Evolutionary conservation across 2,329 filamentous ascomycete genomes (phyloP), one percentile per base, ranked within the genome.

Genomic region (Pseudonectria foliicola): DNA sequence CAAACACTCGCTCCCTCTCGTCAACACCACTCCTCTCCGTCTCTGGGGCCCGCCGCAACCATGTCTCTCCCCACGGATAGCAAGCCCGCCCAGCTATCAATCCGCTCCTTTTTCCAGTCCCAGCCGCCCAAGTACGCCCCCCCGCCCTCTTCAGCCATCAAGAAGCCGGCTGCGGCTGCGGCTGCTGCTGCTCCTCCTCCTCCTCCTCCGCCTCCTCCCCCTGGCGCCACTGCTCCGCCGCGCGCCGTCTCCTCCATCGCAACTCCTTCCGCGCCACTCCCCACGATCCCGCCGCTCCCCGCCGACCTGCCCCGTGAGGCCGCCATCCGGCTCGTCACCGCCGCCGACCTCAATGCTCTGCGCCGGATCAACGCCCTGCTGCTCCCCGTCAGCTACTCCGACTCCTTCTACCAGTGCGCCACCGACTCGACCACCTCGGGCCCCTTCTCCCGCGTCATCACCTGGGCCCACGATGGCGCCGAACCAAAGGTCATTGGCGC

Each of bases 301-400:
- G 18, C 62, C 50, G 29, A 53, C 52, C 33, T 70, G 46, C 53
- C 68, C 57, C 58, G 57, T 11, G 64, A 73, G 53, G 74, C 75
- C 13, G 57, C 60, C 38, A 74, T 82, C 50, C 67, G 69, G 6
- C 62, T 63, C 34, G 60, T 80, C 34, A 59, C 62, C 1, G 57
- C 64, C 29, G 50, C 61, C 29, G 75, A 82, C 56, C 59, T 81
- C 37, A 62, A 71, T 37, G 67, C 74, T 29, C 66, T 83, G 6
- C 75, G 74, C 26, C 73, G 77, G 48, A 79, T 83, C 57, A 81
- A 80, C 57, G 63, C 73, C 29, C 70, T 82, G 33, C 70, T 82
- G 34, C 73, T 83, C 1, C 75, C 73, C 32, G 73, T 82, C 39
- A 63, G 65, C 55, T 83, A 82, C 55, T 69, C 75, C 3, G 77